Evolutionary conservation across 495 filamentous ascomycete genomes (phyloP).

Genomic region (Aspergillus carlsbadensis): DNA sequence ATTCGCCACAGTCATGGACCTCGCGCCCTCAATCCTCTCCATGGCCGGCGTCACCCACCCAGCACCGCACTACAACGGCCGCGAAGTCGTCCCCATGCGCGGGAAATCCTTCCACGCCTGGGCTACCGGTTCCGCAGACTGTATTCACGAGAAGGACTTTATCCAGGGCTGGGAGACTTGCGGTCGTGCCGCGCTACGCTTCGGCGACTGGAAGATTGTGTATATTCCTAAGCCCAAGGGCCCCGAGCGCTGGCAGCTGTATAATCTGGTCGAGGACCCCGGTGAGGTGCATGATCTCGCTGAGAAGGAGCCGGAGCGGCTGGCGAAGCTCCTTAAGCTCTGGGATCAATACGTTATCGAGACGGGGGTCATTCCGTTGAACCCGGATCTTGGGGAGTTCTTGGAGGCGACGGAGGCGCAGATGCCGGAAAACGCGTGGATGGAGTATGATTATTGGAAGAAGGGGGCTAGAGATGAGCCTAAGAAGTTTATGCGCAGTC

Average conservation of each 20-base stretch:
- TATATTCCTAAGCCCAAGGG: slow-evolving; percentile 51
- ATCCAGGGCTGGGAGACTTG: slow-evolving; percentile 50
- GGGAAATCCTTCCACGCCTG: slow-evolving; percentile 50
- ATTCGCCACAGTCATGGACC: slow-evolving; percentile 65
- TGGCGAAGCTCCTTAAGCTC: slow-evolving; percentile 47
- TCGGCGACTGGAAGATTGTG: slow-evolving; percentile 50
- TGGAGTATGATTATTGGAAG: slow-evolving; percentile 70
- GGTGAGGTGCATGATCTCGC: slow-evolving; percentile 60
- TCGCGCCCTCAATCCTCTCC: slow-evolving; percentile 59
- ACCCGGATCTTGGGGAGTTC: slow-evolving; percentile 42
- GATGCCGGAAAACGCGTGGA: slow-evolving; percentile 68
- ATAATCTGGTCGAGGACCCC: slow-evolving; percentile 41
- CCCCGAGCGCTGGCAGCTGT: slow-evolving; percentile 49
- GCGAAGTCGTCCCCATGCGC: slow-evolving; percentile 59
- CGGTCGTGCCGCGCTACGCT: slow-evolving; percentile 44
- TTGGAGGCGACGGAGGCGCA: slow-evolving; percentile 61
- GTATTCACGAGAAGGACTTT: slow-evolving; percentile 49
- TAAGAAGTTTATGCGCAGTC: slow-evolving; percentile 51
- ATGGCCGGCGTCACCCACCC: slow-evolving; percentile 61
- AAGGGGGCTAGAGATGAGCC: slow-evolving; percentile 57
- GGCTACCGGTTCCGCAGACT: slow-evolving; percentile 28
- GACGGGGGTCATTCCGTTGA: slow-evolving; percentile 53
- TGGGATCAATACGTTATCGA: slow-evolving; percentile 63
- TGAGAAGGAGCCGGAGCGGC: slow-evolving; percentile 55
- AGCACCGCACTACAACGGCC: slow-evolving; percentile 53